These are phyloP conservation scores for Yamadazyma dendronema DNA, from an alignment of 1,139 yeast species.

Conservation along the genomic window DNA sequence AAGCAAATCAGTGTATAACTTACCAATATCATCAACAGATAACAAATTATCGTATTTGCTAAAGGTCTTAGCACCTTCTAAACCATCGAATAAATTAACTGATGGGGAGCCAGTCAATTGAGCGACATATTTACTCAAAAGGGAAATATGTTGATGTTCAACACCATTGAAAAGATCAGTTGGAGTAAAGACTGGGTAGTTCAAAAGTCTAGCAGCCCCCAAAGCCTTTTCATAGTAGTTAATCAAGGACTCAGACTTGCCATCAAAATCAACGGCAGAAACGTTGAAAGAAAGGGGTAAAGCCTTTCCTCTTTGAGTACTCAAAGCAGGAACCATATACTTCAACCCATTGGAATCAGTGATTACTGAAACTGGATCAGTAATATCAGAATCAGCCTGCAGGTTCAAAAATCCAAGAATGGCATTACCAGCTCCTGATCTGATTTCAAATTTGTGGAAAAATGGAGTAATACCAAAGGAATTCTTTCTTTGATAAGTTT, in stretches of 20 bases:
- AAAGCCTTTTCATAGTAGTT: slow-evolving; percentile 70
- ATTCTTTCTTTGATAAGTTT: slow-evolving; percentile 49
- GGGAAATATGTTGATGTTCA: slow-evolving; percentile 68
- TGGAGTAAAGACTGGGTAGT: slow-evolving; percentile 73
- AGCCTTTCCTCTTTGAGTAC: slow-evolving; percentile 24
- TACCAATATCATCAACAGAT: slow-evolving; percentile 44
- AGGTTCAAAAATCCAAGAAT: slow-evolving; percentile 66
- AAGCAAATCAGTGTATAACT: slow-evolving; percentile 34
- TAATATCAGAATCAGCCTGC: slow-evolving; percentile 29
- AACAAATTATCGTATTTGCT: slow-evolving; percentile 48
- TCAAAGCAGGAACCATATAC: slow-evolving; percentile 57
- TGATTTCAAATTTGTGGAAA: slow-evolving; percentile 62
- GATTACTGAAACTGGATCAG: slow-evolving; percentile 49
- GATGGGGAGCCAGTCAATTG: slow-evolving; percentile 53
- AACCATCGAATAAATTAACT: slow-evolving; percentile 77
- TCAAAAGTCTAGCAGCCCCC: slow-evolving; percentile 60
- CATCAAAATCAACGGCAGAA: slow-evolving; percentile 69
- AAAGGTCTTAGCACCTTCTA: slow-evolving; percentile 59
- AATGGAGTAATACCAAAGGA: slow-evolving; percentile 57
- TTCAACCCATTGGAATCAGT: slow-evolving; percentile 68
- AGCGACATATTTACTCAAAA: slow-evolving; percentile 66
- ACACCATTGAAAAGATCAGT: slow-evolving; percentile 42
- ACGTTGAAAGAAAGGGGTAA: slow-evolving; percentile 71
- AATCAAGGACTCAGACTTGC: slow-evolving; percentile 47
- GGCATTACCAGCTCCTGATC: slow-evolving; percentile 83